Evolutionary conservation across 2,329 filamentous ascomycete species (phyloP), one percentile per base, ranked within the genome.

Genomic region (Pseudogymnoascus pannorum): DNA sequence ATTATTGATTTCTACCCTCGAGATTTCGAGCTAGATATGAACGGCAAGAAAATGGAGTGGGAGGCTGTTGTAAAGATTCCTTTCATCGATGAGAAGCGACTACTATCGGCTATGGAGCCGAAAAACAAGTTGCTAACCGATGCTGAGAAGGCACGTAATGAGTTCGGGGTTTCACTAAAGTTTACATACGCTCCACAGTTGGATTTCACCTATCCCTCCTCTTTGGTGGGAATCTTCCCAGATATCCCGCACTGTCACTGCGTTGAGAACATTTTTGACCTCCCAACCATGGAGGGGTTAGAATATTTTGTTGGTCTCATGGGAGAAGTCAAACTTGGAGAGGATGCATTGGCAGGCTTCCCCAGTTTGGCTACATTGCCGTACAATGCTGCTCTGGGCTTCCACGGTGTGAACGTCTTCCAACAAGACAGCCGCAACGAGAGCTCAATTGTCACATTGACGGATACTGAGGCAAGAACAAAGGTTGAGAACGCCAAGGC

Each of bases 21-120:
- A 68, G 94, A 99, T 69, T 99, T 99, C 70, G 91, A 95, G 66
- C 81, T 99, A 40, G 95, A 99, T 72, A 97, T 99, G 94, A 97
- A 99, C 69, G 95, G 94, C 63, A 99, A 99, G 79, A 99, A 96
- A 78, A 95, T 96, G 89, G 95, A 99, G 66, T 99, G 94, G 94
- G 94, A 99, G 73, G 94, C 94, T 26, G 93, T 99, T 36, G 92
- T 99, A 66, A 99, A 97, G 75, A 99, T 99, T 70, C 94, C 94
- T 0, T 99, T 99, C 75, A 99, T 99, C 65, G 91, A 99, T 62
- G 93, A 99, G 73, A 85, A 88, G 69, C 85, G 94, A 24, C 79
- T 99, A 2, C 79, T 99, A 61, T 77, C 80, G 36, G 94, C 93
- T 6, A 97, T 99, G 89, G 87, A 82, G 14, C 87, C 92, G 5